Conservation (phyloP, 176 grass and related monocot species). For the Melocanna baccifera region DNA sequence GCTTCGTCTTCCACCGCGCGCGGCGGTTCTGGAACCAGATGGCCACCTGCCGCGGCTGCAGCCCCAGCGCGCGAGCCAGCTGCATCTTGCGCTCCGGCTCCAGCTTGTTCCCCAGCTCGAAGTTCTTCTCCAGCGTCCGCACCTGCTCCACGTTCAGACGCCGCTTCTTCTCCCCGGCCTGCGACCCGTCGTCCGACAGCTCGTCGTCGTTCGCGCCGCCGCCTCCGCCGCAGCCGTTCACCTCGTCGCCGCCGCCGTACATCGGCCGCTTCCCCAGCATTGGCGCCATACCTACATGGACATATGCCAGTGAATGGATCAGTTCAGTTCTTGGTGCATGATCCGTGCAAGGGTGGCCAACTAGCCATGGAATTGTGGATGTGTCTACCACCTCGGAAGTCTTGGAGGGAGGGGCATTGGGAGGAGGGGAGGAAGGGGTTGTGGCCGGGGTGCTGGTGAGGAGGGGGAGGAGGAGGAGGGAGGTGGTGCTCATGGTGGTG, state of each 20-base stretch:
- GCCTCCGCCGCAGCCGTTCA: slow-evolving; percentile 22
- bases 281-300: slow-evolving; percentile 56
- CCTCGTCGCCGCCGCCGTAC: slow-evolving; percentile 39
- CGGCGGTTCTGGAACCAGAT: slow-evolving; percentile 96
- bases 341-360: background rate
- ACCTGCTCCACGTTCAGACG: slow-evolving; percentile 97
- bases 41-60: slow-evolving; percentile 85
- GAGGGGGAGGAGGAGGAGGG: slow-evolving; percentile 8
- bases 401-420: slow-evolving; percentile 73
- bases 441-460: slow-evolving; percentile 6
- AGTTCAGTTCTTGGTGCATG: background rate
- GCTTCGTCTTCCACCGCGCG: slow-evolving; percentile 90
- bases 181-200: slow-evolving; percentile 82
- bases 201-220: slow-evolving; percentile 54
- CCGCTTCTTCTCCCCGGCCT: slow-evolving; percentile 88
- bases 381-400: slow-evolving; percentile 48
- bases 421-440: slow-evolving; percentile 54
- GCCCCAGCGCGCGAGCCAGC: slow-evolving; percentile 63
- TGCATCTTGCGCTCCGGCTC: slow-evolving; percentile 88
- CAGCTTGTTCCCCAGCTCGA: slow-evolving; percentile 89
- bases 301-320: background rate
- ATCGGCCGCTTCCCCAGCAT: slow-evolving; percentile 82
- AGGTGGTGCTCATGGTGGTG: slow-evolving; percentile 32
- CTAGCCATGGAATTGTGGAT: background rate
- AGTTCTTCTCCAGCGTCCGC: slow-evolving; percentile 91